Evolutionary conservation across 768 basidiomycete genomes (phyloP), one percentile per base, ranked within the genome.

Genomic region (Phylloporus arenicola): DNA sequence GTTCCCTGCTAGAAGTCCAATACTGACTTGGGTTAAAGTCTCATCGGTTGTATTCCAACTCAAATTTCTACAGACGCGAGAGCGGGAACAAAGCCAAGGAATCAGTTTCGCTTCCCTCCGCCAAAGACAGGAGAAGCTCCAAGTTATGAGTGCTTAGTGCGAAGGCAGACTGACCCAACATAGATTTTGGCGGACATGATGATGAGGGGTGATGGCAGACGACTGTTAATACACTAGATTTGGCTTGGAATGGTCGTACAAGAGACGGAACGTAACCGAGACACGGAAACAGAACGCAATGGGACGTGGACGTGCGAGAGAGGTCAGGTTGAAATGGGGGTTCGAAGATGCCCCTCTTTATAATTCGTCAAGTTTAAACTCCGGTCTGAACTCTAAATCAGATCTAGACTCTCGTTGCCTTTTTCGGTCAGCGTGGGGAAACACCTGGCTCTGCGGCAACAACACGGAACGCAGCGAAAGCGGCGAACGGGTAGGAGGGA

Each of bases 1-100:
- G 56, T 54, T 57, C 63, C 62, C 50, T 43, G 64, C 62, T 57
- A 70, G 66, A 30, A 73, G 68, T 72, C 27, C 72, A 79, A 63
- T 41, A 88, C 89, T 84, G 80, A 93, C 92, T 75, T 82, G 72
- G 72, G 86, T 85, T 60, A 96, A 80, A 50, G 81, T 81, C 37
- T 95, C 92, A 82, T 95, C 92, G 70, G 83, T 93, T 70, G 93
- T 95, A 77, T 86, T 88, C 89, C 89, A 92, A 81, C 87, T 90
- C 79, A 91, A 78, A 83, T 91, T 91, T 78, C 89, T 91, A 84
- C 74, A 75, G 67, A 71, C 70, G 59, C 67, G 71, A 43, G 58
- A 71, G 65, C 72, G 74, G 30, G 43, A 48, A 57, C 33, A 53
- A 67, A 75, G 70, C 66, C 61, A 67, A 54, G 48, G 66, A 71